A percentile compares a stretch with the other conserved stretches of the same genome.
Conservation (phyloP, 495 filamentous ascomycete genomes). For the Aspergillus steynii region DNA sequence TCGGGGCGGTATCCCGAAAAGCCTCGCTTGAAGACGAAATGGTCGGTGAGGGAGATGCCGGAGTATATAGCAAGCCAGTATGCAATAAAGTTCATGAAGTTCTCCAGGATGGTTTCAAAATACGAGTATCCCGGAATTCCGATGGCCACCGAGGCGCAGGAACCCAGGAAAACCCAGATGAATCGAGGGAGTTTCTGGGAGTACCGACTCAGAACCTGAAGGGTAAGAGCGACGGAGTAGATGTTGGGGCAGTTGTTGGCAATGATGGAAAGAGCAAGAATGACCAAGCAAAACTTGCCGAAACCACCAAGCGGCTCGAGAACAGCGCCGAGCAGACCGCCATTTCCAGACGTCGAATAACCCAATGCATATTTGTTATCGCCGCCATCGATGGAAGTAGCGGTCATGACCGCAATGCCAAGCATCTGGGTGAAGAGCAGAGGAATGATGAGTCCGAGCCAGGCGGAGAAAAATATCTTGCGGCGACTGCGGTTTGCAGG, state of each 20-base stretch:
- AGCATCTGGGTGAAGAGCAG: slow-evolving; percentile 79
- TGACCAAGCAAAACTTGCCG: slow-evolving; percentile 79
- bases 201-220: slow-evolving; percentile 67
- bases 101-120: slow-evolving; percentile 70
- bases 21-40: slow-evolving; percentile 73
- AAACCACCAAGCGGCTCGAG: slow-evolving; percentile 70
- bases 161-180: slow-evolving; percentile 70
- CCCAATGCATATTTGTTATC: slow-evolving; percentile 58
- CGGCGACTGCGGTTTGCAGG: slow-evolving; percentile 57
- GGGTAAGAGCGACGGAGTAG: slow-evolving; percentile 75
- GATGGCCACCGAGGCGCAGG: slow-evolving; percentile 70
- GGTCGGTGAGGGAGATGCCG: slow-evolving; percentile 69
- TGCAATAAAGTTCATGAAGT: slow-evolving; percentile 77
- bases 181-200: slow-evolving; percentile 74
- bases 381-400: slow-evolving; percentile 50
- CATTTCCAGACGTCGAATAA: slow-evolving; percentile 63
- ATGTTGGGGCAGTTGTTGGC: slow-evolving; percentile 90
- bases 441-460: slow-evolving; percentile 67
- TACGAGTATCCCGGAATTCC: slow-evolving; percentile 74
- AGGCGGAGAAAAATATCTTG: slow-evolving; percentile 70
- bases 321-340: slow-evolving; percentile 69
- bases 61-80: slow-evolving; percentile 89
- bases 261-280: slow-evolving; percentile 77
- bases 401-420: slow-evolving; percentile 70
- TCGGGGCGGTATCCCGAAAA: slow-evolving; percentile 62